Evolutionary conservation across 2,329 filamentous ascomycete species (phyloP).

Genomic region (Sclerotinia subarctica): DNA sequence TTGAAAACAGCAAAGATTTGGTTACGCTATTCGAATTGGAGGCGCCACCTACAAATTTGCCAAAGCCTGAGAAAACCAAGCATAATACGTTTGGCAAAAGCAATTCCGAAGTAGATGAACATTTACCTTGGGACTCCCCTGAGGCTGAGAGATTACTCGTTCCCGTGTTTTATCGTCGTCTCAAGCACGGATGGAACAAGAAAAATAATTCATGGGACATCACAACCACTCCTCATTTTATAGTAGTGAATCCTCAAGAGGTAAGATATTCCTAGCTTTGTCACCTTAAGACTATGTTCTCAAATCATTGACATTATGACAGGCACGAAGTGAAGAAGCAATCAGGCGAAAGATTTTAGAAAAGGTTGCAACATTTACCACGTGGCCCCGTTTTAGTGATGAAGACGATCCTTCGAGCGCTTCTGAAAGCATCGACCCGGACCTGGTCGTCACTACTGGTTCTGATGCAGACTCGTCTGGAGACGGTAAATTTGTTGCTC

Average conservation of each 20-base stretch:
- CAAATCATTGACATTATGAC: conserved; percentile 20
- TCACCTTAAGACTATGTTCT: not conserved
- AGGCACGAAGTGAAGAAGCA: conserved; percentile 58
- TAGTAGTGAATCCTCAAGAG: conserved; percentile 73
- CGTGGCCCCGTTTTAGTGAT: conserved; percentile 56
- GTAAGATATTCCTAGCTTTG: conserved; percentile 41
- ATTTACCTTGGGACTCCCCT: conserved; percentile 55
- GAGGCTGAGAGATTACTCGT: conserved; percentile 66
- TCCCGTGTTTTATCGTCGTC: conserved; percentile 63
- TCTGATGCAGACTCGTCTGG: conserved; percentile 65
- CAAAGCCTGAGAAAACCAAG: conserved; percentile 37
- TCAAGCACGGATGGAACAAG: conserved; percentile 31
- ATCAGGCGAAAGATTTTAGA: conserved; percentile 79
- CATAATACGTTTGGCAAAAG: conserved; percentile 42
- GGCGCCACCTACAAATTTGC: conserved; percentile 72
- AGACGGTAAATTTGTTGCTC: conserved; percentile 68
- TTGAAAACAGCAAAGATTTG: conserved; percentile 55
- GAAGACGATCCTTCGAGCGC: conserved; percentile 41
- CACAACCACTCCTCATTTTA: conserved; percentile 57
- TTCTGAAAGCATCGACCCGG: conserved; percentile 60
- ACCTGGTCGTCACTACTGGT: conserved; percentile 63
- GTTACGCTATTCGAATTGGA: conserved; percentile 77
- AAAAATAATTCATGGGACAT: conserved; percentile 39
- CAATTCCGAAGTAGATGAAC: conserved; percentile 46
- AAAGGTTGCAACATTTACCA: conserved; percentile 73